These are phyloP conservation scores for Bjerkandera adusta DNA, from an alignment of 1,284 basidiomycete species.

Conservation along the genomic window DNA sequence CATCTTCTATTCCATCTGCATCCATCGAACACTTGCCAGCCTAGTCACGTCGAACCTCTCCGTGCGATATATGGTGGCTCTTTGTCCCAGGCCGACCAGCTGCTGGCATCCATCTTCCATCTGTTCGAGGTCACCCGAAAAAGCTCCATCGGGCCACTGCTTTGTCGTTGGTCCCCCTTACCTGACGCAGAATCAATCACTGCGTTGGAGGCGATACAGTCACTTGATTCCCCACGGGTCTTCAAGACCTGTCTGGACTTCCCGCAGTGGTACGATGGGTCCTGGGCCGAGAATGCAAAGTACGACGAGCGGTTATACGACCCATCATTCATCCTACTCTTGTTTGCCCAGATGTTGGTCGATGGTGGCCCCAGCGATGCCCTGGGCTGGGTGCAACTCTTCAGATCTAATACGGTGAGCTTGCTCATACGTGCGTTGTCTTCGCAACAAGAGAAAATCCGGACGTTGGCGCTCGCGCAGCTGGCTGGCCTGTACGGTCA, in stretches of 20 bases:
- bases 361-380: slow-evolving; percentile 58
- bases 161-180: slow-evolving; percentile 58
- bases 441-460: slow-evolving; percentile 58
- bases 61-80: slow-evolving; percentile 75
- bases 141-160: slow-evolving; percentile 57
- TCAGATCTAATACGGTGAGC: slow-evolving; percentile 79
- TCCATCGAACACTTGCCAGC: slow-evolving; percentile 79
- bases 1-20: slow-evolving; percentile 70
- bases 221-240: slow-evolving; percentile 67
- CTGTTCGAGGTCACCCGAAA: slow-evolving; percentile 77
- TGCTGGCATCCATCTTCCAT: slow-evolving; percentile 71
- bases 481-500: slow-evolving; percentile 51
- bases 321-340: slow-evolving; percentile 73
- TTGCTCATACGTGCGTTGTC: slow-evolving; percentile 76
- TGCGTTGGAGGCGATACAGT: slow-evolving; percentile 64
- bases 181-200: slow-evolving; percentile 40
- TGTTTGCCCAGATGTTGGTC: slow-evolving; percentile 63
- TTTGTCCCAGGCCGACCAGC: slow-evolving; percentile 58
- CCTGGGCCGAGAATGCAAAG: slow-evolving; percentile 21
- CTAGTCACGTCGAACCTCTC: slow-evolving; percentile 77
- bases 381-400: slow-evolving; percentile 81
- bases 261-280: slow-evolving; percentile 52
- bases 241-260: slow-evolving; percentile 76
- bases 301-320: slow-evolving; percentile 65
- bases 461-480: slow-evolving; percentile 55